Base-by-base conservation (phyloP, 208 protist genomes). In the Trypanosoma brucei region DNA sequence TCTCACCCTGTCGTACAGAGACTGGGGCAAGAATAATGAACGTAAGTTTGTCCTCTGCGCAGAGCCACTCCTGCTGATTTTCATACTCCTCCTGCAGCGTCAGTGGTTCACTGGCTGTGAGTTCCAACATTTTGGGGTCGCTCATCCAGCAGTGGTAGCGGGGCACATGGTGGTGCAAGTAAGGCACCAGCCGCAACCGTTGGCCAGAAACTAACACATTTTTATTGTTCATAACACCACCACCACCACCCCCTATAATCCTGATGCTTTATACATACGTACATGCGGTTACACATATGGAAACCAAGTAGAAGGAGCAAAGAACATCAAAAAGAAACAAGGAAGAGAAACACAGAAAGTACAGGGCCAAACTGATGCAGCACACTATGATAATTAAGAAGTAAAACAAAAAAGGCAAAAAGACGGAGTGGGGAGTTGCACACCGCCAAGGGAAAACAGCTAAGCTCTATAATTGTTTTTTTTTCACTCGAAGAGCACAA, bases 61-160 rank as follows among this genome's bases (percentile, higher is more conserved):
- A 57, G 40, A 89, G 64, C 91, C 93, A 97, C 35, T 79, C 72
- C 45, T 75, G 38, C 69, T 97, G 93, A 45, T 95, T 97, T 35
- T 84, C 87, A 34, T 78, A 72, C 75, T 97, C 90, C 70, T 96
- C 86, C 22, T 78, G 72, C 8, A 97, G 63, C 5, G 86, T 82
- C 4, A 97, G 69, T 0, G 88, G 88, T 62, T 97, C 89, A 46
- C 84, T 93, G 45, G 85, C 81, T 1, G 93, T 97, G 34, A 72
- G 62, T 3, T 84, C 79, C 42, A 91, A 71, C 48, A 96, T 53
- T 9, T 69, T 81, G 0, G 70, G 55, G 37, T 84, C 68, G 59
- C 77, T 68, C 93, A 97, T 97, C 91, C 93, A 97, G 34, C 76
- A 65, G 64, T 97, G 89, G 62, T 96, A 96, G 5, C 72, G 79